These are phyloP conservation scores for Chaetomiaceae sp. DNA, from an alignment of 2,329 filamentous ascomycete genomes.

Conservation along the genomic window DNA sequence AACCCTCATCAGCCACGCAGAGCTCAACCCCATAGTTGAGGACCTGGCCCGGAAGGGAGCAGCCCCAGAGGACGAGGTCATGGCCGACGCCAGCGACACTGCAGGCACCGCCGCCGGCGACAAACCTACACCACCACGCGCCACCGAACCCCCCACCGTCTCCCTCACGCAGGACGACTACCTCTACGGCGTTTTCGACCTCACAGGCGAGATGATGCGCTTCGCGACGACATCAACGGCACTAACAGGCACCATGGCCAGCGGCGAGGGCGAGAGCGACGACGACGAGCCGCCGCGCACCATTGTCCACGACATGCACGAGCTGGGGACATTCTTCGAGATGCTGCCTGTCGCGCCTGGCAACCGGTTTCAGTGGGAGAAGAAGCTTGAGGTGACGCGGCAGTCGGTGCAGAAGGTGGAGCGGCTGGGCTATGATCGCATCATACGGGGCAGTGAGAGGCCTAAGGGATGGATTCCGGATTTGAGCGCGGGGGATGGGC, in stretches of 20 bases:
- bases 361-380: constrained; percentile 51
- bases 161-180: constrained; percentile 77
- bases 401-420: constrained; percentile 93
- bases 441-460: constrained; percentile 80
- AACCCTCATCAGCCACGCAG: constrained; percentile 63
- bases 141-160: constrained; percentile 37
- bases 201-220: constrained; percentile 94
- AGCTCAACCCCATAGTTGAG: constrained; percentile 49
- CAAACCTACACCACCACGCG: constrained; percentile 19
- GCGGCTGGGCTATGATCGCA: constrained; percentile 79
- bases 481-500: constrained; percentile 36
- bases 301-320: constrained; percentile 76
- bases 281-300: constrained; percentile 40
- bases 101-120: constrained; percentile 36
- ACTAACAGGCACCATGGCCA: constrained; percentile 56
- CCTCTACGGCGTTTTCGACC: constrained; percentile 83
- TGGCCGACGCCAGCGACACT: constrained; percentile 20
- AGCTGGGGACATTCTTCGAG: constrained; percentile 72
- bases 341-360: constrained; percentile 58
- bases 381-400: constrained; percentile 83
- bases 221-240: constrained; percentile 89
- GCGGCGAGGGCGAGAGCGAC: constrained; percentile 24
- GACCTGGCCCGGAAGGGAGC: constrained; percentile 31
- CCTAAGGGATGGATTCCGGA: constrained; percentile 92
- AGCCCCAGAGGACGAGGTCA: constrained; percentile 22